These are phyloP conservation scores for Rugonectria rugulosa DNA, from an alignment of 2,329 filamentous ascomycete species.

Conservation along the genomic window DNA sequence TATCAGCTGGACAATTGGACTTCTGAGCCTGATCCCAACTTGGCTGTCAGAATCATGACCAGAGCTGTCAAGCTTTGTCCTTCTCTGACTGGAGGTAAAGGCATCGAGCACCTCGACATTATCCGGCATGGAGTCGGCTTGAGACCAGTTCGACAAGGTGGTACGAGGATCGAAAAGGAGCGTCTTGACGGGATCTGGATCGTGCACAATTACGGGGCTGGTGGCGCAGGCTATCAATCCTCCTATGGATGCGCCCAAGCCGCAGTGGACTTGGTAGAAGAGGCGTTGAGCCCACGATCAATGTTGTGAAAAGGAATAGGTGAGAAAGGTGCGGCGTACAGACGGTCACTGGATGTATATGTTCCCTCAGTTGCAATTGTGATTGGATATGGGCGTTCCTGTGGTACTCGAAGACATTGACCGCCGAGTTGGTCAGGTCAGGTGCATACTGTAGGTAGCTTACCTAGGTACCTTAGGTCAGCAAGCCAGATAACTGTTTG, in stretches of 20 bases:
- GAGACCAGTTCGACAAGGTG: conserved; percentile 72
- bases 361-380: too few species aligned
- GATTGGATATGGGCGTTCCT: too few species aligned
- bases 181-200: conserved; percentile 45
- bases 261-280: conserved; percentile 6
- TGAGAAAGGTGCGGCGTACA: too few species aligned
- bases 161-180: conserved; percentile 75
- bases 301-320: background rate
- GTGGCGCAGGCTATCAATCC: conserved; percentile 68
- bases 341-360: too few species aligned
- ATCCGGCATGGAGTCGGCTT: conserved; percentile 82
- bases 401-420: too few species aligned
- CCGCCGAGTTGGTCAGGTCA: too few species aligned
- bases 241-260: conserved; percentile 6
- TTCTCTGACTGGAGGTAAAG: conserved; percentile 64
- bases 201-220: conserved; percentile 76
- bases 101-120: conserved; percentile 73
- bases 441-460: too few species aligned
- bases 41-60: conserved; percentile 79
- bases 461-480: too few species aligned
- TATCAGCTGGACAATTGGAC: conserved; percentile 80
- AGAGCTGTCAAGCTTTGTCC: conserved; percentile 68
- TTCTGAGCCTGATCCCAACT: conserved; percentile 72
- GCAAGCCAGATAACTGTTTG: too few species aligned
- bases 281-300: background rate